Conservation (phyloP, 768 basidiomycete genomes). For the Psilocybe cyanescens region DNA sequence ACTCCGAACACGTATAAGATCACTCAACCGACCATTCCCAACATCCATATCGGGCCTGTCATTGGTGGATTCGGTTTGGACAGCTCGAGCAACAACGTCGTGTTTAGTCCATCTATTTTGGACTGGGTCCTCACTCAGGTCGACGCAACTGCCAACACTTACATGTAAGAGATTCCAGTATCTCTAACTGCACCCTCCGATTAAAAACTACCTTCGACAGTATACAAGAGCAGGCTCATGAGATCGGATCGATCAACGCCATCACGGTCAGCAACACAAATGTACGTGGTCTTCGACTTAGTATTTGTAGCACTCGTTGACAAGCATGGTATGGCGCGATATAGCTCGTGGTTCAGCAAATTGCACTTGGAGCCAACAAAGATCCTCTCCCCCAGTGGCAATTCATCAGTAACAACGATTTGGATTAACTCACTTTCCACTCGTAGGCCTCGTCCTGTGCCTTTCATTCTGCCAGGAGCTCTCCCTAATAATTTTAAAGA, state of each 20-base stretch:
- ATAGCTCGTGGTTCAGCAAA: neutral
- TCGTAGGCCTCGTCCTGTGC: too few species aligned
- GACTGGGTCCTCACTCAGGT: slow-evolving; percentile 1
- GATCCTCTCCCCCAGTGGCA: slow-evolving; percentile 1
- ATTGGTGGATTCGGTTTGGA: slow-evolving; percentile 1
- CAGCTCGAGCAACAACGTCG: neutral
- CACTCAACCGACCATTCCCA: neutral
- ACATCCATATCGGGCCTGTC: slow-evolving; percentile 1
- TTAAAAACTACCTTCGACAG: neutral
- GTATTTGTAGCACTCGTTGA: neutral
- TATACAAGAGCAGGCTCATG: neutral
- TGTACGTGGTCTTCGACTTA: neutral
- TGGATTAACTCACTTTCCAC: neutral
- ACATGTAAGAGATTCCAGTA: neutral
- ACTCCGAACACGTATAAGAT: neutral
- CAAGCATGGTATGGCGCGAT: too few species aligned
- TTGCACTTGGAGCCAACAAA: neutral
- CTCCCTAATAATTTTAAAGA: too few species aligned
- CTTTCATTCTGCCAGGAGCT: too few species aligned
- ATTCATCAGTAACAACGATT: neutral
- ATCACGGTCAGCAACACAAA: neutral
- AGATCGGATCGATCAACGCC: slow-evolving; percentile 1
- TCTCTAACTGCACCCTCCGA: neutral
- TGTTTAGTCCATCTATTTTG: neutral
- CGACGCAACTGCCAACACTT: neutral